phyloP scores from a whole-genome alignment of 371 early-diverging fungal species.

The Chytridium lagenaria region DNA sequence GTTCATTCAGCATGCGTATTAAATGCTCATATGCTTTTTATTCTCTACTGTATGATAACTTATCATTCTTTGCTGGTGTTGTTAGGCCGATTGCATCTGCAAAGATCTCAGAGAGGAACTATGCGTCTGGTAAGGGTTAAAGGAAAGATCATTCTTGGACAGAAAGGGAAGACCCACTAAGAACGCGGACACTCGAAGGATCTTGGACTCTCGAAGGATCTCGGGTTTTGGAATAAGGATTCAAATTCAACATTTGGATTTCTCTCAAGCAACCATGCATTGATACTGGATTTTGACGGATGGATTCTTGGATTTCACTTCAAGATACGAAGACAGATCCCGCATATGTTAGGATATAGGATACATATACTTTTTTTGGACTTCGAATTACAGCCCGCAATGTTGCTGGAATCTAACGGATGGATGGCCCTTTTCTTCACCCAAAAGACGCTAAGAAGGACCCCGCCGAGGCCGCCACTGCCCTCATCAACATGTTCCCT shows the following conservation, averaged over 20 bases:
- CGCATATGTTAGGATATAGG: no score
- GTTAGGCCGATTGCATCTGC: background rate
- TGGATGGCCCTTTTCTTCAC: background rate
- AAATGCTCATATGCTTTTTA: no score
- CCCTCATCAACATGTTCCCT: conserved; percentile 90
- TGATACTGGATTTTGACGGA: no score
- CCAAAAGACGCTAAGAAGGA: conserved; percentile 34
- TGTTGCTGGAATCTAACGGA: background rate
- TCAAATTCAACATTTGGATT: no score
- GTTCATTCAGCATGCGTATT: no score
- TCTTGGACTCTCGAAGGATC: background rate
- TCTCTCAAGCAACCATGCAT: no score
- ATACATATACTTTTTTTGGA: no score
- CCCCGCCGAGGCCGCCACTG: conserved; percentile 77
- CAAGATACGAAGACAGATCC: no score
- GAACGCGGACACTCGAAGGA: background rate
- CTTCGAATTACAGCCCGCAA: no score
- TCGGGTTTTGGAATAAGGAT: background rate
- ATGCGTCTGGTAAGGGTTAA: conserved; percentile 5
- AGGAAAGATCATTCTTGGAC: no score
- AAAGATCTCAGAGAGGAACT: conserved; percentile 13
- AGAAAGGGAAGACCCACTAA: background rate
- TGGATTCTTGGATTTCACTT: no score
- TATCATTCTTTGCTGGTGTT: background rate
- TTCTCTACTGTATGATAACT: background rate